These are phyloP conservation scores for Fusarium sp. DNA, from an alignment of 2,329 filamentous ascomycete species.

Conservation along the genomic window DNA sequence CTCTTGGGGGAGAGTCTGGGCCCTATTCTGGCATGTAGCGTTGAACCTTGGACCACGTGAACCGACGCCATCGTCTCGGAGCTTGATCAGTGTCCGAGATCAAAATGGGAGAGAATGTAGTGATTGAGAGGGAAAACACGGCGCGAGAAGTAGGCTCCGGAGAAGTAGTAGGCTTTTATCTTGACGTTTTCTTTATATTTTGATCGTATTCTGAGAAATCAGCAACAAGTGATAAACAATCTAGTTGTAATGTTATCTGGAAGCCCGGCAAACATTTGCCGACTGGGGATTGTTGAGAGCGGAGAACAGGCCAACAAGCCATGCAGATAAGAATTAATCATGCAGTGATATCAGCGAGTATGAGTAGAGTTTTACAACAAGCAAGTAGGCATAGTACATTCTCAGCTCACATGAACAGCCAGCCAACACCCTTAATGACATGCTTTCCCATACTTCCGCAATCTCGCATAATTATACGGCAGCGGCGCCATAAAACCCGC, in stretches of 20 bases:
- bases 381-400: not conserved
- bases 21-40: too few relatives aligned
- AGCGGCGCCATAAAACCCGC: slow-evolving; percentile 64
- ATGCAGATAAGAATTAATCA: not conserved
- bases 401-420: too few relatives aligned
- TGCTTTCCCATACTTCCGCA: slow-evolving; percentile 63
- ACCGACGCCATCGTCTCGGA: too few relatives aligned
- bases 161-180: too few relatives aligned
- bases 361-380: not conserved
- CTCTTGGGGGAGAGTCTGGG: too few relatives aligned
- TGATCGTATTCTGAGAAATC: too few relatives aligned
- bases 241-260: not conserved
- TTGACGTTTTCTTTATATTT: not conserved
- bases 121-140: too few relatives aligned
- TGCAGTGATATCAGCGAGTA: not conserved
- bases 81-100: too few relatives aligned
- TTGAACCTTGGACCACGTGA: too few relatives aligned
- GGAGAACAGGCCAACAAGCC: not conserved
- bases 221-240: too few relatives aligned
- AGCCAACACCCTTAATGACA: slow-evolving; percentile 56
- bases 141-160: too few relatives aligned
- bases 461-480: slow-evolving; percentile 66
- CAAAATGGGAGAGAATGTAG: too few relatives aligned
- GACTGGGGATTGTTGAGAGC: not conserved
- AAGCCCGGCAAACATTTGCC: not conserved